A percentile compares a stretch with the other conserved stretches of the same genome.
phyloP scores from a whole-genome alignment of 768 basidiomycete species.

The Pholiota molesta region DNA sequence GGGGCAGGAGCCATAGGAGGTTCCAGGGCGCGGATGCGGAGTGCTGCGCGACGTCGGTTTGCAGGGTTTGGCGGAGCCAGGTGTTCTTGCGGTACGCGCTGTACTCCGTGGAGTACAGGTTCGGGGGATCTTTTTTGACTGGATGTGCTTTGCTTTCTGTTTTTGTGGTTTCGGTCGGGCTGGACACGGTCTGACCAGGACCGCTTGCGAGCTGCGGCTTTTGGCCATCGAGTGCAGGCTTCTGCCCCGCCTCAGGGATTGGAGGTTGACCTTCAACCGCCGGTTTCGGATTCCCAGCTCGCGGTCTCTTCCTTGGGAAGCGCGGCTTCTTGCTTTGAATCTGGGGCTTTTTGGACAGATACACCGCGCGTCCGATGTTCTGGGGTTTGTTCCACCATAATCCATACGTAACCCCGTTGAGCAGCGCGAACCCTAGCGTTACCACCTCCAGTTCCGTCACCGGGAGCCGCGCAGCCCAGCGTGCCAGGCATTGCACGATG shows the following conservation, averaged over 20 bases:
- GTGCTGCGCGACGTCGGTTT: neutral
- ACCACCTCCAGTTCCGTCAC: slow-evolving; percentile 36
- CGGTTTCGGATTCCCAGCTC: neutral
- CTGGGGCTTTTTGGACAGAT: neutral
- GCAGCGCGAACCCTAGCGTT: slow-evolving; percentile 34
- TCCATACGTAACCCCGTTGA: slow-evolving; percentile 30
- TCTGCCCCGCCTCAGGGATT: neutral
- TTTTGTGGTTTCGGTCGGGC: neutral
- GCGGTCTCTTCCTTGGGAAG: neutral
- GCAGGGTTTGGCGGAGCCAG: neutral
- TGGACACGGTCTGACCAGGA: neutral
- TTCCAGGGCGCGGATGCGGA: neutral
- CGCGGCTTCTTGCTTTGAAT: neutral
- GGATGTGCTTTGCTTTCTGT: neutral
- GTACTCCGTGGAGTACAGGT: too few relatives aligned
- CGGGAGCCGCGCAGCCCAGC: slow-evolving; percentile 23
- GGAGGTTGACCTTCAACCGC: neutral
- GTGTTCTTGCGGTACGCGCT: neutral
- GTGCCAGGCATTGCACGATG: slow-evolving; percentile 28
- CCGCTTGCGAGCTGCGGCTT: neutral
- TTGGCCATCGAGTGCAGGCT: neutral
- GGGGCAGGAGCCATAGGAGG: neutral
- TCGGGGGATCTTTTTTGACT: neutral
- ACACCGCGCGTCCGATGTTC: slow-evolving; percentile 21
- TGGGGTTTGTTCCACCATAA: slow-evolving; percentile 43